Evolutionary conservation across 345 rosid species (phyloP).

Genomic region (Heritiera fomes): DNA sequence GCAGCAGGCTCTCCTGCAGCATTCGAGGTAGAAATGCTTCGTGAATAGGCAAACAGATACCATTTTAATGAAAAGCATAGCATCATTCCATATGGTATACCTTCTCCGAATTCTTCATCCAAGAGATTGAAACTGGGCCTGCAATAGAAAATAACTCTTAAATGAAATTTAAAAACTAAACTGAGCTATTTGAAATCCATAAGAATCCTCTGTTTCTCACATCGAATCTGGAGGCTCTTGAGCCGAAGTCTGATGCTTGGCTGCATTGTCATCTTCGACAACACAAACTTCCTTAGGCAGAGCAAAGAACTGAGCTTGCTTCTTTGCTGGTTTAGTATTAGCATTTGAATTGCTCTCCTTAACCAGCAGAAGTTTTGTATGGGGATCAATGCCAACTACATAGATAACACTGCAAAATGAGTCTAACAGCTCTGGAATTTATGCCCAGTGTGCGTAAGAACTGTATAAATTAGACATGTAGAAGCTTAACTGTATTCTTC

Average conservation of each 20-base stretch:
- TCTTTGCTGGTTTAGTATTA: slow-evolving; percentile 33
- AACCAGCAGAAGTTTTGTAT: slow-evolving; percentile 53
- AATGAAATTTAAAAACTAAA: background rate
- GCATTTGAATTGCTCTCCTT: slow-evolving; percentile 36
- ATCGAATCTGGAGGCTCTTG: slow-evolving; percentile 30
- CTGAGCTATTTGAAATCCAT: slow-evolving; percentile 2
- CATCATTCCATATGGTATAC: slow-evolving; percentile 34
- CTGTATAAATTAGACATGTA: slow-evolving; percentile 9
- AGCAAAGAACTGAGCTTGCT: slow-evolving; percentile 42
- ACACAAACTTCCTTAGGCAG: slow-evolving; percentile 37
- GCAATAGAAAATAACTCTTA: slow-evolving; percentile 22
- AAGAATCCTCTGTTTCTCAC: slow-evolving; percentile 38
- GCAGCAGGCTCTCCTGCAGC: slow-evolving; percentile 42
- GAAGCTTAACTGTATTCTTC: slow-evolving; percentile 77
- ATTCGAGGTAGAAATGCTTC: slow-evolving; percentile 11
- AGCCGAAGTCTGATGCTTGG: slow-evolving; percentile 27
- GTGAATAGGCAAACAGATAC: slow-evolving; percentile 17
- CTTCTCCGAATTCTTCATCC: slow-evolving; percentile 77
- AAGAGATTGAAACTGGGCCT: slow-evolving; percentile 94
- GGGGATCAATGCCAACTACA: slow-evolving; percentile 86
- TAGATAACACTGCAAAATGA: slow-evolving; percentile 17
- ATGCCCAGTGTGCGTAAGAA: background rate
- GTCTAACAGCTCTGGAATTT: background rate
- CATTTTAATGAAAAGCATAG: background rate
- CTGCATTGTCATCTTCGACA: slow-evolving; percentile 45